These are phyloP conservation scores for Aspergillus asperescens DNA, from an alignment of 495 filamentous ascomycete genomes.

Conservation along the genomic window DNA sequence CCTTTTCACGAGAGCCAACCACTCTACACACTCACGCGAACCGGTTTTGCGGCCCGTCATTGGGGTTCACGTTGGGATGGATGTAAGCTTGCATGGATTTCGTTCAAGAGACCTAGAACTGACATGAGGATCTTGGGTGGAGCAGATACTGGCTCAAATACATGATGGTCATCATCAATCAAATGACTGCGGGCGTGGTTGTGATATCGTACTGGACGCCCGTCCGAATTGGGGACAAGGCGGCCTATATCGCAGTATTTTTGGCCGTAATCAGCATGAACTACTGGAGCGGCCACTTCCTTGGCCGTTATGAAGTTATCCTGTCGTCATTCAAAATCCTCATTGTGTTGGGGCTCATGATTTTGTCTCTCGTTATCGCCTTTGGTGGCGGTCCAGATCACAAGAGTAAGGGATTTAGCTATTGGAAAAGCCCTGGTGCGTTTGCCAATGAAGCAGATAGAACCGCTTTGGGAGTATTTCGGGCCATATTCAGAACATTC, in stretches of 20 bases:
- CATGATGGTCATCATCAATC: slow-evolving; percentile 72
- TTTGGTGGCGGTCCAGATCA: slow-evolving; percentile 65
- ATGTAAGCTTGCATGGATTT: slow-evolving; percentile 25
- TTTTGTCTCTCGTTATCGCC: slow-evolving; percentile 61
- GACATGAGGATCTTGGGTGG: not conserved
- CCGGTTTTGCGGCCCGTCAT: slow-evolving; percentile 56
- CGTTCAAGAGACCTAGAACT: not conserved
- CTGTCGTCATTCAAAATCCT: slow-evolving; percentile 59
- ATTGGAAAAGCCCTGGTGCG: slow-evolving; percentile 52
- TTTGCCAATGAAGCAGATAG: slow-evolving; percentile 19
- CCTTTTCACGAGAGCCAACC: slow-evolving; percentile 51
- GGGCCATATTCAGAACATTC: slow-evolving; percentile 65
- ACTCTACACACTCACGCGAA: slow-evolving; percentile 58
- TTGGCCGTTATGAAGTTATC: slow-evolving; percentile 50
- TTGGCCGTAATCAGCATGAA: slow-evolving; percentile 59
- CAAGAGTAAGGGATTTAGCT: slow-evolving; percentile 62
- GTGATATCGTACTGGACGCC: slow-evolving; percentile 68
- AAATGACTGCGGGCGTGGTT: slow-evolving; percentile 67
- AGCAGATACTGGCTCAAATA: slow-evolving; percentile 56
- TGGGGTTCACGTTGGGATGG: slow-evolving; percentile 59
- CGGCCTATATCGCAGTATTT: slow-evolving; percentile 69
- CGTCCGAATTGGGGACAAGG: slow-evolving; percentile 55
- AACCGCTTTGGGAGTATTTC: slow-evolving; percentile 42
- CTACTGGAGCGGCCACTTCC: slow-evolving; percentile 45
- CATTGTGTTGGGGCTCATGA: slow-evolving; percentile 60